Evolutionary conservation across 108 stramenopile genomes (phyloP).

Genomic region (Cyclotella sp.): DNA sequence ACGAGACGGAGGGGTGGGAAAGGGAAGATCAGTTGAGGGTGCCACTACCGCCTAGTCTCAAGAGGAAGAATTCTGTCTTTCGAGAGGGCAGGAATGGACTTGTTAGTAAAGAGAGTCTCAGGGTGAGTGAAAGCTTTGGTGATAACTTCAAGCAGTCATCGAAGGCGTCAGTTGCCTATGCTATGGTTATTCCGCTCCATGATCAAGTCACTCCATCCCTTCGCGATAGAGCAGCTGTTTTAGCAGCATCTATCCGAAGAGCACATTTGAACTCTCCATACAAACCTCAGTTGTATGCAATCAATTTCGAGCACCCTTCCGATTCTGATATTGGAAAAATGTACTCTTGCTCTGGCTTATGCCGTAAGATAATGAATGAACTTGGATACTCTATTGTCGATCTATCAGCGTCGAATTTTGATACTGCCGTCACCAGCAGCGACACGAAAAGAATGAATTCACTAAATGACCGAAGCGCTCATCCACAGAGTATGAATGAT

Average conservation of each 20-base stretch:
- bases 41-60: slow-evolving; percentile 14
- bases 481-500: not conserved
- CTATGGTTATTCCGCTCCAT: slow-evolving; percentile 1
- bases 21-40: slow-evolving; percentile 3
- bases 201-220: not conserved
- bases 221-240: slow-evolving; percentile 8
- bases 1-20: not conserved
- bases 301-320: not conserved
- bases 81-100: not conserved
- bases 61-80: not conserved
- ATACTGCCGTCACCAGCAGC: not conserved
- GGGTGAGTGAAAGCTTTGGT: not conserved
- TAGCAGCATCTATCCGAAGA: slow-evolving; percentile 13
- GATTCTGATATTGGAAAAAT: not conserved
- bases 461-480: not conserved
- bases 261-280: slow-evolving; percentile 14
- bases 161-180: slow-evolving; percentile 22
- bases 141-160: not conserved
- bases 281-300: slow-evolving; percentile 22
- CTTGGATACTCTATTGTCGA: slow-evolving; percentile 15
- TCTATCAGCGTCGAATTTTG: not conserved
- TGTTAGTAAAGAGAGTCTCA: not conserved
- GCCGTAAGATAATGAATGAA: not conserved
- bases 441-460: not conserved
- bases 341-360: not conserved